Base-by-base conservation (phyloP, 108 stramenopile species). In the Fragilariopsis cylindrus region DNA sequence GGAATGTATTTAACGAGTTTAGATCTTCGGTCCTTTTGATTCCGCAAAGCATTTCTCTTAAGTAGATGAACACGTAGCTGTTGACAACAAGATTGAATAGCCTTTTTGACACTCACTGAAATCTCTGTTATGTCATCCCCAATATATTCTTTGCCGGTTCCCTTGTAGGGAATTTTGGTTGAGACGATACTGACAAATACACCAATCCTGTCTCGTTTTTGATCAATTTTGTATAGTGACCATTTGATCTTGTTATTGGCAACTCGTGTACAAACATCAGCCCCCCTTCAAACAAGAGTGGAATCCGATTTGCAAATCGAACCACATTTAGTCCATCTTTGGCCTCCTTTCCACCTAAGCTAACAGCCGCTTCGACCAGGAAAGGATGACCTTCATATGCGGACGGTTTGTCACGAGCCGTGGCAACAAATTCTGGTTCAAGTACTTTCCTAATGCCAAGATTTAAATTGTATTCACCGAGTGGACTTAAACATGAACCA, bases 141-240 rank as follows among this genome's bases (percentile, higher is more conserved):
- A 69, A 94, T 94, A 68, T 94, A 94, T 75, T 99, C 98, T 82
- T 99, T 99, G 15, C 96, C 96, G 4, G 98, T 99, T 7, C 98
- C 98, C 82, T 99, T 99, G 90, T 97, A 99, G 1, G 98, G 98
- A 39, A 99, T 87, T 72, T 98, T 97, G 62, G 98, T 99, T 55
- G 88, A 90, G 7, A 99, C 98, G 69, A 98, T 97, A 45, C 85
- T 88, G 12, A 99, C 97, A 73, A 98, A 99, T 19, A 99, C 97
- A 13, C 96, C 97, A 49, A 99, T 91, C 73, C 83, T 90, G 70
- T 98, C 97, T 30, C 89, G 81, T 76, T 96, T 96, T 73, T 91
- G 91, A 79, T 99, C 97, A 63, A 99, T 97, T 71, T 97, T 96
- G 89, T 99, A 99, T 50, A 71, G 78, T 3, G 79, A 70, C 98